Evolutionary conservation across 2,329 filamentous ascomycete genomes (phyloP).

Genomic region (Aspergillus fijiensis): DNA sequence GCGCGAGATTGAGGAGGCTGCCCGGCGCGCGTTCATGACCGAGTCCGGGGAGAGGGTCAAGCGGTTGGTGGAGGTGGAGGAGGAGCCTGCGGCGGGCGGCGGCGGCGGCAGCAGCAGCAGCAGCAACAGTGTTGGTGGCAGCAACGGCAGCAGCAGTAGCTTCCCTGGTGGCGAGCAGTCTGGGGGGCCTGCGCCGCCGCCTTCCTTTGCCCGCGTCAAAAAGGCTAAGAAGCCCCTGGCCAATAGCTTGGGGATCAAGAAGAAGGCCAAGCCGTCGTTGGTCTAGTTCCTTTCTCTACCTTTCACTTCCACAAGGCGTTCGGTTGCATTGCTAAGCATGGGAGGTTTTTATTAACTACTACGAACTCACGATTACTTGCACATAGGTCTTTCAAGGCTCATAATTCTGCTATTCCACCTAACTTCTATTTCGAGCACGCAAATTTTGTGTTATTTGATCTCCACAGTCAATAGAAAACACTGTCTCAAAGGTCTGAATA

Average conservation of each 20-base stretch:
- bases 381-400: neutral
- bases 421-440: neutral
- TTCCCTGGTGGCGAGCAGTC: slow-evolving; percentile 27
- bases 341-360: neutral
- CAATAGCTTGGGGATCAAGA: slow-evolving; percentile 80
- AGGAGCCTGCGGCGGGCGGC: slow-evolving; percentile 6
- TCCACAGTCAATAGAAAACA: slow-evolving; percentile 1
- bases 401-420: neutral
- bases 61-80: slow-evolving; percentile 42
- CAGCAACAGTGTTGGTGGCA: slow-evolving; percentile 8
- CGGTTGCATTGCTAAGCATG: neutral
- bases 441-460: neutral
- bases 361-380: neutral
- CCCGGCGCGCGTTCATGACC: slow-evolving; percentile 71
- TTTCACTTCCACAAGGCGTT: slow-evolving; percentile 12
- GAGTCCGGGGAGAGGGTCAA: slow-evolving; percentile 57
- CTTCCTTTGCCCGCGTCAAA: slow-evolving; percentile 68
- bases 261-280: slow-evolving; percentile 68
- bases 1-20: slow-evolving; percentile 78
- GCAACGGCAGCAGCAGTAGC: no score
- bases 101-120: slow-evolving; percentile 14
- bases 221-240: slow-evolving; percentile 87
- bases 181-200: slow-evolving; percentile 53
- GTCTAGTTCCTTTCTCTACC: slow-evolving; percentile 16
- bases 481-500: slow-evolving; percentile 1